A percentile compares a stretch with the other conserved stretches of the same genome.
Conservation (phyloP, 345 rosid genomes). For the Eucalyptus tenuipes region DNA sequence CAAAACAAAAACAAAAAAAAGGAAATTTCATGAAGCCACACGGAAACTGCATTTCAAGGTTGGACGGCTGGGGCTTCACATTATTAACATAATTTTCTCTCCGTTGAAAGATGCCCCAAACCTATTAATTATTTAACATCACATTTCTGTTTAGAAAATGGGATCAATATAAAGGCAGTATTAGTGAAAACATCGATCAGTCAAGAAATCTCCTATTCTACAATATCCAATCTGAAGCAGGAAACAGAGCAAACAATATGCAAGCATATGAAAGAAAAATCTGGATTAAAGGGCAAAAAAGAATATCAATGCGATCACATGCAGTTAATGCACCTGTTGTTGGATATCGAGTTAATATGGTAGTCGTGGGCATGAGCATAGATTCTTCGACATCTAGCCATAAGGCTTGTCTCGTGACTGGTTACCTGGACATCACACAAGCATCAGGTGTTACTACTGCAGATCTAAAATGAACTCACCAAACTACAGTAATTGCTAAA, state of each 20-base stretch:
- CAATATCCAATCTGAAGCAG: not conserved
- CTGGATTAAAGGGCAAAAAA: not conserved
- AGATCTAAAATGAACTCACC: not conserved
- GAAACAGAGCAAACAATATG: not conserved
- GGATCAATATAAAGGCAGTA: not conserved
- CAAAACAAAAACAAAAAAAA: not conserved
- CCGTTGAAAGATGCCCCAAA: not conserved
- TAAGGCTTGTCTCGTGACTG: conserved; percentile 66
- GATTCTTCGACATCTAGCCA: conserved; percentile 92
- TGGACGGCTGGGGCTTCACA: not conserved
- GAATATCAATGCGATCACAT: not conserved
- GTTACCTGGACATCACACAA: conserved; percentile 41
- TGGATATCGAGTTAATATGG: conserved; percentile 56
- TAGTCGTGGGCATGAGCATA: conserved; percentile 78
- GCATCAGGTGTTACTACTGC: not conserved
- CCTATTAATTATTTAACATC: not conserved
- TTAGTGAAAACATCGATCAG: not conserved
- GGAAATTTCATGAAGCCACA: not conserved
- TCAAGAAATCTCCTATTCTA: not conserved
- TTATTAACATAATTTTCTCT: not conserved
- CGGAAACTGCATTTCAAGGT: not conserved
- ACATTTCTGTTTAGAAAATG: not conserved
- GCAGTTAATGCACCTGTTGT: conserved; percentile 51
- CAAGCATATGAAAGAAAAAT: not conserved
- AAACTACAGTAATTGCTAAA: not conserved